These are phyloP conservation scores for Botrytis medusae DNA, from an alignment of 2,329 filamentous ascomycete genomes.

Conservation along the genomic window DNA sequence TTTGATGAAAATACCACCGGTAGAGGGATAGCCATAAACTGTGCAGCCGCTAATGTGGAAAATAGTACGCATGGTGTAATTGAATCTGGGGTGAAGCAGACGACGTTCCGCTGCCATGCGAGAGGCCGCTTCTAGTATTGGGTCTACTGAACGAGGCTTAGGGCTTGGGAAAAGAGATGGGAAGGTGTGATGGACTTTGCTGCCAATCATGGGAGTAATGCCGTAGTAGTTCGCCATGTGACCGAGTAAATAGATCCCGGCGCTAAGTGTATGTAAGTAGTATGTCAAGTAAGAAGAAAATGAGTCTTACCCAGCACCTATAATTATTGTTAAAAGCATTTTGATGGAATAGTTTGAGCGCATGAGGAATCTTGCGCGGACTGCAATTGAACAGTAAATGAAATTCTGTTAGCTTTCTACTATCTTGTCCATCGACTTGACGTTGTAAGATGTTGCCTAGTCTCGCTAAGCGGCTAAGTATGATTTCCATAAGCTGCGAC, in stretches of 20 bases:
- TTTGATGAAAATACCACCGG: background rate
- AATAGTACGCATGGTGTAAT: slow-evolving; percentile 6
- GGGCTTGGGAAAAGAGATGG: background rate
- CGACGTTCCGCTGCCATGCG: background rate
- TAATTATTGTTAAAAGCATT: background rate
- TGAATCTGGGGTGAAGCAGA: background rate
- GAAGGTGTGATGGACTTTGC: background rate
- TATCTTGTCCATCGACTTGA: background rate
- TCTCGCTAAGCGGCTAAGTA: background rate
- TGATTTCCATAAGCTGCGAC: background rate
- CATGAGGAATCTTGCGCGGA: no score
- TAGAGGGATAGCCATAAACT: slow-evolving; percentile 2
- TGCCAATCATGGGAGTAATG: background rate
- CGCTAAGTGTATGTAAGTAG: background rate
- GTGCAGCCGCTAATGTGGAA: background rate
- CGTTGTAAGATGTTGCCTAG: background rate
- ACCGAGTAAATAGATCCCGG: background rate
- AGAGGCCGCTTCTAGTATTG: background rate
- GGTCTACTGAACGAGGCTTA: background rate
- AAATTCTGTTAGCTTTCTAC: background rate
- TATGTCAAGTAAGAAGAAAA: background rate
- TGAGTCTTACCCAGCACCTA: background rate
- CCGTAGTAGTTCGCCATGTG: background rate
- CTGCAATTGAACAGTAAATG: no score
- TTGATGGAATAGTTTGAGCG: background rate